Base-by-base conservation (phyloP, 768 basidiomycete species). In the Mycena albidolilacea region DNA sequence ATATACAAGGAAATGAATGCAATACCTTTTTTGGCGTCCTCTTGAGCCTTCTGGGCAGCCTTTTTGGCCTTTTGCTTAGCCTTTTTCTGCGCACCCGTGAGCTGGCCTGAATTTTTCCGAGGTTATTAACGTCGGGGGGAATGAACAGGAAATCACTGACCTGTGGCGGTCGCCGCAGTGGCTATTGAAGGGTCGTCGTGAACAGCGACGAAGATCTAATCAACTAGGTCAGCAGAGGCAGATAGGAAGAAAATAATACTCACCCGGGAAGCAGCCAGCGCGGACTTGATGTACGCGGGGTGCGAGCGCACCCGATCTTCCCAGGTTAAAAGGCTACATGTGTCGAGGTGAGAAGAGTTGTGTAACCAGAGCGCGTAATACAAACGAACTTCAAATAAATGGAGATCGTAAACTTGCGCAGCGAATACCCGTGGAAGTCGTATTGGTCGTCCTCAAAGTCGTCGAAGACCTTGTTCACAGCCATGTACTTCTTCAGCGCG, bases 401-500 rank as follows among this genome's bases (percentile, higher is more conserved):
- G 65, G 92, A 93, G 43, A 99, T 83, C 9, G 94, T 97, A 77
- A 92, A 94, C 77, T 95, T 96, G 65, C 98, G 92, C 76, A 98
- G 76, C 75, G 95, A 95, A 81, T 98, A 99, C 8, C 93, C 91
- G 80, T 99, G 98, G 87, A 99, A 99, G 81, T 99, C 98, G 77
- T 93, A 98, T 82, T 99, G 97, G 78, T 98, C 97, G 76, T 98
- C 96, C 75, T 98, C 96, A 75, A 94, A 89, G 64, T 94, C 93
- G 65, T 92, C 88, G 80, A 97, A 98, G 17, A 92, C 84, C 85
- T 91, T 94, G 70, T 90, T 89, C 57, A 97, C 85, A 38, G 91
- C 87, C 69, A 90, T 87, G 78, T 94, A 98, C 79, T 91, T 90
- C 84, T 98, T 98, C 78, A 99, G 84, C 7, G 98, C 96, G 73